These are phyloP conservation scores for Populus pruinosa DNA, from an alignment of 345 rosid genomes.

Conservation along the genomic window DNA sequence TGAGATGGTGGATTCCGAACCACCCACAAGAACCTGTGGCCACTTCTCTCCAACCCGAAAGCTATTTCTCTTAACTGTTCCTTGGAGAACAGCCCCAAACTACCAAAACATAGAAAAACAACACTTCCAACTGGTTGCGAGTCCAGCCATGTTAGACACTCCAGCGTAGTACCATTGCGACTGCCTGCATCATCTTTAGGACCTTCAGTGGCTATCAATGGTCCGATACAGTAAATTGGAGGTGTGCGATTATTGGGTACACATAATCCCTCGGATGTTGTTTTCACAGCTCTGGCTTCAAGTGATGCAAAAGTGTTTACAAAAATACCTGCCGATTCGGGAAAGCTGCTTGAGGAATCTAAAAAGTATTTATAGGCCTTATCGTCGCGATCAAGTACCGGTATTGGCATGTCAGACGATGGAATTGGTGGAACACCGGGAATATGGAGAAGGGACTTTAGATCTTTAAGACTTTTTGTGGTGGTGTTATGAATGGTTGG, in stretches of 20 bases:
- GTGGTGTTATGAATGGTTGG: slow-evolving; percentile 9
- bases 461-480: slow-evolving; percentile 17
- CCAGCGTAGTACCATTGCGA: background rate
- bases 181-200: background rate
- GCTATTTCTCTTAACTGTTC: slow-evolving; percentile 47
- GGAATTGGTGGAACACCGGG: slow-evolving; percentile 32
- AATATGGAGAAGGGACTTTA: background rate
- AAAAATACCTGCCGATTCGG: slow-evolving; percentile 35
- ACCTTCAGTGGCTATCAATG: slow-evolving; percentile 28
- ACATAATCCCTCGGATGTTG: slow-evolving; percentile 42
- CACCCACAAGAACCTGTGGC: slow-evolving; percentile 49
- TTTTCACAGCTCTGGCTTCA: slow-evolving; percentile 38
- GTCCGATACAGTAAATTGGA: slow-evolving; percentile 53
- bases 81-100: slow-evolving; percentile 34
- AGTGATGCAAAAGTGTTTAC: slow-evolving; percentile 54
- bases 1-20: slow-evolving; percentile 34
- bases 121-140: slow-evolving; percentile 40
- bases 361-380: slow-evolving; percentile 11
- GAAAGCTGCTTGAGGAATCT: background rate
- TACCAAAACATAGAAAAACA: slow-evolving; percentile 43
- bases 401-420: slow-evolving; percentile 15
- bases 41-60: slow-evolving; percentile 40
- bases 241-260: slow-evolving; percentile 31
- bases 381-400: slow-evolving; percentile 16
- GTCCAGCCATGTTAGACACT: slow-evolving; percentile 43